Evolutionary conservation across 176 grass and related monocot genomes (phyloP), one percentile per base, ranked within the genome.

Genomic region (Neostapfia colusana): DNA sequence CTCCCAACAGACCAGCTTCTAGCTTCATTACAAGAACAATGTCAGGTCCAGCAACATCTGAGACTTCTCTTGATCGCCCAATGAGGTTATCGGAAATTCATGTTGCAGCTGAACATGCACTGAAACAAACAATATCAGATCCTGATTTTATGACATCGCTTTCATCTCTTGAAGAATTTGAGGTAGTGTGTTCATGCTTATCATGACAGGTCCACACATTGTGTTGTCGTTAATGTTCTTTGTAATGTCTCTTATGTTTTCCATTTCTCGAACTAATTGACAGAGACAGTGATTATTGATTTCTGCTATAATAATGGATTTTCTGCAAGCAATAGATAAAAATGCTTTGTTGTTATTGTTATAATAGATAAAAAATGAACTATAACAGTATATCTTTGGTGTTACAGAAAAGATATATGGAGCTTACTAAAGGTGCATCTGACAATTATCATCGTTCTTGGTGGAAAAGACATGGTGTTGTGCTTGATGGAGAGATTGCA

Each of bases 381-480:
- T 72, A n/a, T 40, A 84, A 53, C 16, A 62, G 16, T 74, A 10
- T 28, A 61, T 84, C 75, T 50, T 50, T 55, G 67, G 27, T 75
- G 48, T 86, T 90, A 27, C 80, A 99, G 96, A 82, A 79, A 81
- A 99, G 83, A 70, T 95, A 99, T 92, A 93, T 95, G 89, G 96
- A 99, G 81, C 83, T 99, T 72, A 99, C 96, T 71, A 92, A 99
- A 92, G 92, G 92, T 28, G 96, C 92, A 28, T 92, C 92, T 80
- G 89, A 99, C 41, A 99, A 95, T 86, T 99, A 99, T 76, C 92
- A 99, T 61, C 89, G 77, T 21, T 99, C 96, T 44, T 99, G 96
- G 96, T 99, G 96, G 96, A 99, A 95, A 88, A 90, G 96, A 74
- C 96, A 99, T 83, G 96, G 96, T 17, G 96, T 99, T 81, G 89